Conservation (phyloP, 805 yeast genomes). For the Cyberlindnera sargentensis region DNA sequence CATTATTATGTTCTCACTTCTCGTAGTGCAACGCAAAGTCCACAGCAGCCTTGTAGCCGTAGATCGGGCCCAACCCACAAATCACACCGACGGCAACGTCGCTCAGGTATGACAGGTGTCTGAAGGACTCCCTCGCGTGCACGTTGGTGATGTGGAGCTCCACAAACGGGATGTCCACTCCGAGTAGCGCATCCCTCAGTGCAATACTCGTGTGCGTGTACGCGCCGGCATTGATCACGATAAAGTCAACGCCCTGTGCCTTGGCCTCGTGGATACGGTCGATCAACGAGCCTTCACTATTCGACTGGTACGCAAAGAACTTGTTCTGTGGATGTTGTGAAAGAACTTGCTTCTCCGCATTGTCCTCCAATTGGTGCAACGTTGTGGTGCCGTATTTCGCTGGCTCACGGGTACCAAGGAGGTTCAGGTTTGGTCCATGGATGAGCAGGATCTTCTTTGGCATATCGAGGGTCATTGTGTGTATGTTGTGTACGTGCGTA, state of each 20-base stretch:
- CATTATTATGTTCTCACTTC: neutral
- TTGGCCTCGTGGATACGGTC: conserved; percentile 43
- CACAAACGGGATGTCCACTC: conserved; percentile 41
- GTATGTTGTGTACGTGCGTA: neutral
- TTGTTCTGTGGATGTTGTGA: conserved; percentile 23
- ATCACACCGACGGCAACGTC: conserved; percentile 42
- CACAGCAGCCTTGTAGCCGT: conserved; percentile 24
- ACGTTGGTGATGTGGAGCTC: conserved; percentile 47
- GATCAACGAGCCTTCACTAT: conserved; percentile 40
- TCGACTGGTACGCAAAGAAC: conserved; percentile 33
- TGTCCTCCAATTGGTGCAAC: conserved; percentile 35
- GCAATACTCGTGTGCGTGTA: conserved; percentile 47
- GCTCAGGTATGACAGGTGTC: conserved; percentile 41
- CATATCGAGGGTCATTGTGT: conserved; percentile 13
- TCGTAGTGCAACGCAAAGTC: conserved; percentile 23
- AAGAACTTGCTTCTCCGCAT: conserved; percentile 24
- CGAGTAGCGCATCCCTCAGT: conserved; percentile 41
- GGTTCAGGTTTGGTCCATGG: conserved; percentile 44
- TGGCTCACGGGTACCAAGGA: conserved; percentile 43
- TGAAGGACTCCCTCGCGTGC: conserved; percentile 43
- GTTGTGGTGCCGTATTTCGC: conserved; percentile 44
- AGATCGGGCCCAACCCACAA: conserved; percentile 23
- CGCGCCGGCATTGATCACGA: conserved; percentile 46
- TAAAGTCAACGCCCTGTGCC: conserved; percentile 29
- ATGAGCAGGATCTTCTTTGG: conserved; percentile 31